These are phyloP conservation scores for Microdochium trichocladiopsis DNA, from an alignment of 2,329 filamentous ascomycete species.

Conservation along the genomic window DNA sequence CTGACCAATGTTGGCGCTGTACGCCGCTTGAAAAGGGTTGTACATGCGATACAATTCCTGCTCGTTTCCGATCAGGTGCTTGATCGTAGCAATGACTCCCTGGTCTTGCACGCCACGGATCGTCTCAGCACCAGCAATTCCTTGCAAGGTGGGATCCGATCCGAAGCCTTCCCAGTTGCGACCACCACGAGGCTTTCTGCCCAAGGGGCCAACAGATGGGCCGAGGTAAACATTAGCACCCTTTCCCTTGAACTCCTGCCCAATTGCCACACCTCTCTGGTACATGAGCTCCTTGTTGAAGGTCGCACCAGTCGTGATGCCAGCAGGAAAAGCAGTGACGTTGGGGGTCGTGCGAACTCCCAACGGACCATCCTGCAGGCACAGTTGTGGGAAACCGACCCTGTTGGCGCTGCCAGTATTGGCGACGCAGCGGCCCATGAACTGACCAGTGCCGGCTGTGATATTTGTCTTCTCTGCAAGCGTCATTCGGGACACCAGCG, in stretches of 20 bases:
- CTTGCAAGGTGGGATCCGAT: slow-evolving; percentile 59
- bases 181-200: slow-evolving; percentile 65
- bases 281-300: slow-evolving; percentile 69
- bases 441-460: slow-evolving; percentile 63
- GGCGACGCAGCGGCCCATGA: slow-evolving; percentile 70
- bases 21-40: slow-evolving; percentile 40
- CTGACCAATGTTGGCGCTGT: slow-evolving; percentile 61
- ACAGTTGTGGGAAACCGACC: slow-evolving; percentile 66
- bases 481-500: slow-evolving; percentile 67
- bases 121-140: slow-evolving; percentile 38
- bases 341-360: slow-evolving; percentile 69
- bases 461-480: slow-evolving; percentile 76
- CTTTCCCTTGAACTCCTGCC: slow-evolving; percentile 66
- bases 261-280: slow-evolving; percentile 58
- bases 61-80: slow-evolving; percentile 51
- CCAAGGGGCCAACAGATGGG: slow-evolving; percentile 63
- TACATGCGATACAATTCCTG: slow-evolving; percentile 48
- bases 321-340: slow-evolving; percentile 69
- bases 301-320: slow-evolving; percentile 70
- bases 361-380: slow-evolving; percentile 63
- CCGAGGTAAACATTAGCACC: slow-evolving; percentile 66
- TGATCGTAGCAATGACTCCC: slow-evolving; percentile 48
- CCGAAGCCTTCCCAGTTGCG: slow-evolving; percentile 74
- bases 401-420: slow-evolving; percentile 67
- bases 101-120: slow-evolving; percentile 49